phyloP scores from a whole-genome alignment of 352 stramenopile species.

The Peronospora belbahrii region DNA sequence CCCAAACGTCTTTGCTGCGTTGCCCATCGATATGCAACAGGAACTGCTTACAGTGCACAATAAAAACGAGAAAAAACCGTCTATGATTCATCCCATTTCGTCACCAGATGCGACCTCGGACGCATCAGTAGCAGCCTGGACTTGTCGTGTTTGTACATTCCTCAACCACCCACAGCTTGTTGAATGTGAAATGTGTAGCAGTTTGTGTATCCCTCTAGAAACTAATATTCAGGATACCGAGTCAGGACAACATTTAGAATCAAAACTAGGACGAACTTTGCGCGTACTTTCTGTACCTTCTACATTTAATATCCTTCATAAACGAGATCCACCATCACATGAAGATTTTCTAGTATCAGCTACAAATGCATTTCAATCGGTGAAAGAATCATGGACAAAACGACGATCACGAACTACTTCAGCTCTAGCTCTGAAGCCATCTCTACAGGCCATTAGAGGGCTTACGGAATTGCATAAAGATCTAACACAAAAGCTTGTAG shows the following conservation, averaged over 20 bases:
- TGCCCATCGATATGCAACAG: conserved; percentile 50
- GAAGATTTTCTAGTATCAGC: conserved; percentile 57
- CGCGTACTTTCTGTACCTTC: conserved; percentile 37
- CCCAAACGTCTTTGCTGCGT: conserved; percentile 37
- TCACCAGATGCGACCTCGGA: background rate
- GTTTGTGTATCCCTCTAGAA: conserved; percentile 20
- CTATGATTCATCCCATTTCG: background rate
- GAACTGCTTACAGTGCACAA: conserved; percentile 25
- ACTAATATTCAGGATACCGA: background rate
- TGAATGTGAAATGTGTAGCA: conserved; percentile 71
- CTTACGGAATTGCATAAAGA: conserved; percentile 51
- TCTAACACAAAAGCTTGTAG: conserved; percentile 52
- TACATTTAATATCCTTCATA: conserved; percentile 42
- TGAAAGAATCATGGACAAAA: conserved; percentile 26
- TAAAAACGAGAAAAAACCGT: background rate
- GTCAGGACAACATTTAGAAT: background rate
- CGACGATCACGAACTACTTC: conserved; percentile 21
- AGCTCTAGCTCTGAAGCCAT: conserved; percentile 17
- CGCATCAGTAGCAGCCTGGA: conserved; percentile 26
- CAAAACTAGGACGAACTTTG: conserved; percentile 30
- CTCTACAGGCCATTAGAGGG: conserved; percentile 29
- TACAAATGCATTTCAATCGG: conserved; percentile 41
- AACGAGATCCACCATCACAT: conserved; percentile 45
- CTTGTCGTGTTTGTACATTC: conserved; percentile 73
- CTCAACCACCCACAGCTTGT: conserved; percentile 59